Percentiles rank a stretch among this genome's conserved stretches.
phyloP scores from a whole-genome alignment of 2,329 filamentous ascomycete species.

The Fusarium nelsonii region DNA sequence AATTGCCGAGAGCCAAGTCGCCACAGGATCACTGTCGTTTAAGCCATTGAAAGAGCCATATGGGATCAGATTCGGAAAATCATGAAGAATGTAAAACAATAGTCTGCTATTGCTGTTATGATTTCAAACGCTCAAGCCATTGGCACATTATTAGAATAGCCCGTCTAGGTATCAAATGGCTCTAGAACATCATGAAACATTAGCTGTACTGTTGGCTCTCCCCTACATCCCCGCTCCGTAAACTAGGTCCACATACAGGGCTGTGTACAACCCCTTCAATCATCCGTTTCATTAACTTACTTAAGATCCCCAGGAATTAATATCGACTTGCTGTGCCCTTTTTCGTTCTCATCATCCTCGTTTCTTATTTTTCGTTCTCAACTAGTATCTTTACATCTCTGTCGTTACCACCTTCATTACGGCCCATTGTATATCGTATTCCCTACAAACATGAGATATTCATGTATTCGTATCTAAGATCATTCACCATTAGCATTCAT shows the following conservation, averaged over 20 bases:
- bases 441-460: not conserved
- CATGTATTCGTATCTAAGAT: slow-evolving; percentile 5
- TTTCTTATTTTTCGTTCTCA: slow-evolving; percentile 17
- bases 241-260: slow-evolving; percentile 44
- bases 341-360: slow-evolving; percentile 4
- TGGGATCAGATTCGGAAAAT: not conserved
- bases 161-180: slow-evolving; percentile 16
- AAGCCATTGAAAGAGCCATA: not conserved
- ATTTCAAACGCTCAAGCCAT: not conserved
- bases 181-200: slow-evolving; percentile 44
- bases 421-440: slow-evolving; percentile 2
- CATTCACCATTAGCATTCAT: slow-evolving; percentile 4
- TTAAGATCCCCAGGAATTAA: slow-evolving; percentile 15
- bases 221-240: slow-evolving; percentile 32
- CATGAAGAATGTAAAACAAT: not conserved
- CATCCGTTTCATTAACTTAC: slow-evolving; percentile 17
- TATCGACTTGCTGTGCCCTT: slow-evolving; percentile 12
- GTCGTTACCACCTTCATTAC: slow-evolving; percentile 19
- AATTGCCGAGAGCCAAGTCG: slow-evolving; percentile 34
- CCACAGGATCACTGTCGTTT: slow-evolving; percentile 4
- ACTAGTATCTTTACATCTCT: slow-evolving; percentile 1
- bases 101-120: slow-evolving; percentile 12
- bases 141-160: not conserved
- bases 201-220: slow-evolving; percentile 13
- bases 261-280: slow-evolving; percentile 37